These are phyloP conservation scores for Canavalia ensiformis DNA, from an alignment of 306 rosid genomes.

Conservation along the genomic window DNA sequence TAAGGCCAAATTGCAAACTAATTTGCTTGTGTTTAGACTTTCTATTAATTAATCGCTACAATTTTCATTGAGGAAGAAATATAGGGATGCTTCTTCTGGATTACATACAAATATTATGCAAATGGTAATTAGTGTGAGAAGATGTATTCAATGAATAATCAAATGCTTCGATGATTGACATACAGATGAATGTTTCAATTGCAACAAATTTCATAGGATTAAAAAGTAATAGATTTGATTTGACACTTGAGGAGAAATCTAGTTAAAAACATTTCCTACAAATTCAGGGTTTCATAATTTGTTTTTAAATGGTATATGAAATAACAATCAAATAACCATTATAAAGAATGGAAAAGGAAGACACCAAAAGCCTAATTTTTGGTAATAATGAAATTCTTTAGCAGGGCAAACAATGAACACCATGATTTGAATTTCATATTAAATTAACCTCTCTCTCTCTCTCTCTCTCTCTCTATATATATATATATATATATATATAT, in stretches of 20 bases:
- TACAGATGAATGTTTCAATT: conserved; percentile 14
- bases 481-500: too few species aligned
- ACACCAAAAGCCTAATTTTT: not conserved
- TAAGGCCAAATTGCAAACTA: conserved; percentile 44
- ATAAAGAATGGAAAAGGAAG: conserved; percentile 30
- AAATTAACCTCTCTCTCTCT: not conserved
- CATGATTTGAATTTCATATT: not conserved
- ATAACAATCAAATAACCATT: not conserved
- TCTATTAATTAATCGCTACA: not conserved
- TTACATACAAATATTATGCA: not conserved
- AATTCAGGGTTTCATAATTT: not conserved
- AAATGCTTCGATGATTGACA: conserved; percentile 4
- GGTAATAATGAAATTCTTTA: not conserved
- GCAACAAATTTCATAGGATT: not conserved
- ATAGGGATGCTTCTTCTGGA: not conserved
- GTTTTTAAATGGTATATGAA: not conserved
- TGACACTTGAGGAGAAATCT: not conserved
- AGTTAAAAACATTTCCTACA: not conserved
- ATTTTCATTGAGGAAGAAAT: not conserved
- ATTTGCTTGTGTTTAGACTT: conserved; percentile 6
- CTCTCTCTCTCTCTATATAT: not conserved
- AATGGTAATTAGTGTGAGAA: not conserved
- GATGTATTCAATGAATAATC: not conserved
- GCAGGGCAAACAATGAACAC: not conserved
- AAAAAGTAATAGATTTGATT: not conserved